Conservation (phyloP, 257 asterid genomes). For the Parsonsia alboflavescens region DNA sequence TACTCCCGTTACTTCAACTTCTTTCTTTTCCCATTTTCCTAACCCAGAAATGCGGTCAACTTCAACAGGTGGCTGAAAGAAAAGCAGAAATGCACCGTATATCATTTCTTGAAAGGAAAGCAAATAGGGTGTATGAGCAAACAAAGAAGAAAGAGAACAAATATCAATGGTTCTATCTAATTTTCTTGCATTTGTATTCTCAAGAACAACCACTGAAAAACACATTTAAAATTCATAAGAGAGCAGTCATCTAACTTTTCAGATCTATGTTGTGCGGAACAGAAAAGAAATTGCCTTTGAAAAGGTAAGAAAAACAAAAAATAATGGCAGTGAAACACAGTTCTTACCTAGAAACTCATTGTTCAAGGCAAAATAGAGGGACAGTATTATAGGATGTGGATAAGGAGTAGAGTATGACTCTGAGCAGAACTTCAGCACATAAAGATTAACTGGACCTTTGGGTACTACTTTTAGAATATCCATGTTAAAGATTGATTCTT, state of each 20-base stretch:
- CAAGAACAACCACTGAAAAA: neutral
- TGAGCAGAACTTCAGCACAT: neutral
- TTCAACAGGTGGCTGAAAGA: slow-evolving; percentile 69
- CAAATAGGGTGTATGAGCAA: neutral
- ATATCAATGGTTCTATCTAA: neutral
- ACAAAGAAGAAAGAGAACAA: neutral
- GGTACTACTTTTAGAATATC: neutral
- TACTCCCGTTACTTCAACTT: slow-evolving; percentile 56
- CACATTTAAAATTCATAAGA: neutral
- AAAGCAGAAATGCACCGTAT: neutral
- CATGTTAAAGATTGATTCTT: neutral
- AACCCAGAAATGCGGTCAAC: slow-evolving; percentile 53
- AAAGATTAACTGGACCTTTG: neutral
- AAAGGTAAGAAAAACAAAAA: neutral
- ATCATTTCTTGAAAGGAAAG: neutral
- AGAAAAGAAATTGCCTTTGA: neutral
- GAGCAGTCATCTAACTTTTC: neutral
- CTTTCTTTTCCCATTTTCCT: slow-evolving; percentile 64
- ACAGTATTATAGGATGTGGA: neutral
- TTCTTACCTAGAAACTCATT: slow-evolving; percentile 2
- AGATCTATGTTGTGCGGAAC: neutral
- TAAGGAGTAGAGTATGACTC: neutral
- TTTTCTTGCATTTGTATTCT: neutral
- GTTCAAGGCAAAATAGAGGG: neutral
- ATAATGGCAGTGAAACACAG: neutral